Percentiles rank a stretch among this genome's conserved stretches.
Conservation (phyloP, 805 yeast genomes). For the Yamadazyma kitorensis region DNA sequence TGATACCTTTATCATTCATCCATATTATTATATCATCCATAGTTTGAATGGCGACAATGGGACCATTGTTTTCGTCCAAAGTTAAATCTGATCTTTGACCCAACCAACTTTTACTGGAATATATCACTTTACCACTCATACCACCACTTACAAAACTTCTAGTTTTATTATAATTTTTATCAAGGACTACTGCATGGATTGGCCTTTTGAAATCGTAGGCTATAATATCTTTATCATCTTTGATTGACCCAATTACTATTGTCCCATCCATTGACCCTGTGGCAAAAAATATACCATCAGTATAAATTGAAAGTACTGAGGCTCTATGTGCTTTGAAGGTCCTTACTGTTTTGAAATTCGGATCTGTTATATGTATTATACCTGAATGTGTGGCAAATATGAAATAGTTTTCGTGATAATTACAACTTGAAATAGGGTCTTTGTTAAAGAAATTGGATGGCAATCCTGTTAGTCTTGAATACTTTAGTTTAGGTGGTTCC, state of each 20-base stretch:
- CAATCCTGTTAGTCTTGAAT: constrained; percentile 63
- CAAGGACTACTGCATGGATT: constrained; percentile 80
- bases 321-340: constrained; percentile 85
- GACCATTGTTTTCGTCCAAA: constrained; percentile 60
- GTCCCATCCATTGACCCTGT: constrained; percentile 95
- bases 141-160: constrained; percentile 84
- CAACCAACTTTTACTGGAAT: constrained; percentile 82
- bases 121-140: constrained; percentile 75
- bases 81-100: constrained; percentile 72
- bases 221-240: constrained; percentile 58
- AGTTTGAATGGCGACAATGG: constrained; percentile 65
- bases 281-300: constrained; percentile 74
- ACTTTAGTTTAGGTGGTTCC: constrained; percentile 72
- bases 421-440: constrained; percentile 76
- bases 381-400: constrained; percentile 93
- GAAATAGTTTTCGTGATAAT: constrained; percentile 56
- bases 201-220: constrained; percentile 87
- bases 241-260: constrained; percentile 71
- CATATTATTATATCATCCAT: constrained; percentile 69
- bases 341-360: constrained; percentile 59
- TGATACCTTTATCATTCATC: constrained; percentile 82
- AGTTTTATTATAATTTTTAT: constrained; percentile 59
- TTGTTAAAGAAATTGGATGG: constrained; percentile 68
- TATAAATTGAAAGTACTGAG: constrained; percentile 68
- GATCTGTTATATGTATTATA: constrained; percentile 60